These are phyloP conservation scores for Stephanodiscus triporus DNA, from an alignment of 108 stramenopile genomes.

Conservation along the genomic window DNA sequence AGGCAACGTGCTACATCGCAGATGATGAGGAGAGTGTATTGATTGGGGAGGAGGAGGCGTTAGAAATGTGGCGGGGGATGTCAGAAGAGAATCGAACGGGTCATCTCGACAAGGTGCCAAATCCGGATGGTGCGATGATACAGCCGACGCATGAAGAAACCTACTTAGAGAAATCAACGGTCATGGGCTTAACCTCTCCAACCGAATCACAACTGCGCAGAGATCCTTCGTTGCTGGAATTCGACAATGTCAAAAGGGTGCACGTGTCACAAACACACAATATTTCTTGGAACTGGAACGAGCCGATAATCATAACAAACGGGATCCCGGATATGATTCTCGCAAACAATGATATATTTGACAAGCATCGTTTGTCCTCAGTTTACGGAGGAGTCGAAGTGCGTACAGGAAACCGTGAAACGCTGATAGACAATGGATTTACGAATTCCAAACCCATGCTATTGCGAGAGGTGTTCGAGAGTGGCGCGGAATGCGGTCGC, in stretches of 20 bases:
- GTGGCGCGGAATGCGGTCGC: conserved; percentile 17
- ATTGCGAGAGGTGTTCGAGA: conserved; percentile 8
- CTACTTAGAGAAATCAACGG: not conserved
- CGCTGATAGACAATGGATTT: conserved; percentile 48
- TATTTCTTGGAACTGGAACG: conserved; percentile 8
- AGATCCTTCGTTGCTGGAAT: conserved; percentile 36
- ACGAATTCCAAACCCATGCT: conserved; percentile 27
- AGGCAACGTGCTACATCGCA: conserved; percentile 14
- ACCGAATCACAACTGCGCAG: conserved; percentile 34
- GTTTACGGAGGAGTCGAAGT: conserved; percentile 20
- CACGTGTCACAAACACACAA: conserved; percentile 11
- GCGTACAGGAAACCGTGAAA: conserved; percentile 53
- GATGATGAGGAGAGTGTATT: conserved; percentile 31
- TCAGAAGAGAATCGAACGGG: conserved; percentile 29
- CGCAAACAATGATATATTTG: not conserved
- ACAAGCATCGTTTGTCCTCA: conserved; percentile 12
- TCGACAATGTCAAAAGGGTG: conserved; percentile 42
- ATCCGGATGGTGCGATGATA: conserved; percentile 35
- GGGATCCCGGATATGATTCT: not conserved
- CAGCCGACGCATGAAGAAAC: conserved; percentile 15
- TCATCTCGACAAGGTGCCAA: conserved; percentile 30
- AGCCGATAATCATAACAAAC: conserved; percentile 28
- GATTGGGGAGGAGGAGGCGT: conserved; percentile 35
- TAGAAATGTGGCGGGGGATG: conserved; percentile 28
- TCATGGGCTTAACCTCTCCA: conserved; percentile 1